These are phyloP conservation scores for Candida namnaoensis DNA, from an alignment of 805 yeast species.

Conservation along the genomic window DNA sequence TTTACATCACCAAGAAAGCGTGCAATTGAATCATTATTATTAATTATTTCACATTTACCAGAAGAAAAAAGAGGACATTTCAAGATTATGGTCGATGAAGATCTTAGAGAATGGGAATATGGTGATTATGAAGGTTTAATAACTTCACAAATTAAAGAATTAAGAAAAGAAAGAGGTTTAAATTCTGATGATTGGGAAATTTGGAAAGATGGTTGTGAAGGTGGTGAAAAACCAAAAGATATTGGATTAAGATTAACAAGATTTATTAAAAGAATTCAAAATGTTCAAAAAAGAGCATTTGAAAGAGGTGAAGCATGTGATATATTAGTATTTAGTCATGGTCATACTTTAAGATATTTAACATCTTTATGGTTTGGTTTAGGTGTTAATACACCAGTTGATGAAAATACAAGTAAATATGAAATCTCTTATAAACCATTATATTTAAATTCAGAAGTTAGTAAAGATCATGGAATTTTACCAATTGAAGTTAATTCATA, in stretches of 20 bases:
- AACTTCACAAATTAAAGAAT: conserved; percentile 55
- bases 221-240: conserved; percentile 66
- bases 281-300: conserved; percentile 47
- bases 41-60: conserved; percentile 45
- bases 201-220: conserved; percentile 91
- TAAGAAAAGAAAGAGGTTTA: conserved; percentile 54
- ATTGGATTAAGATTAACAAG: conserved; percentile 68
- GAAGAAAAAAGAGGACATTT: conserved; percentile 32
- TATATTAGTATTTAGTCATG: conserved; percentile 82
- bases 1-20: conserved; percentile 77
- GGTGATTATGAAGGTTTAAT: conserved; percentile 89
- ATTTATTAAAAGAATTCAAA: conserved; percentile 55
- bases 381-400: conserved; percentile 17
- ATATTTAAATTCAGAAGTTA: conserved; percentile 16
- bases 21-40: conserved; percentile 66
- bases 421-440: conserved; percentile 10
- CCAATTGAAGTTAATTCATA: conserved; percentile 22
- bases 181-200: conserved; percentile 60
- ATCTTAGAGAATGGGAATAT: conserved; percentile 90
- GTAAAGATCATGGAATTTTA: conserved; percentile 19
- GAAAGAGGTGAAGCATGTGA: conserved; percentile 51
- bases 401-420: conserved; percentile 7
- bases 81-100: conserved; percentile 46
- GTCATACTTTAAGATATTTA: conserved; percentile 84
- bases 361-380: conserved; percentile 76